Evolutionary conservation across 768 basidiomycete genomes (phyloP).

Genomic region (Mycena rebaudengoi): DNA sequence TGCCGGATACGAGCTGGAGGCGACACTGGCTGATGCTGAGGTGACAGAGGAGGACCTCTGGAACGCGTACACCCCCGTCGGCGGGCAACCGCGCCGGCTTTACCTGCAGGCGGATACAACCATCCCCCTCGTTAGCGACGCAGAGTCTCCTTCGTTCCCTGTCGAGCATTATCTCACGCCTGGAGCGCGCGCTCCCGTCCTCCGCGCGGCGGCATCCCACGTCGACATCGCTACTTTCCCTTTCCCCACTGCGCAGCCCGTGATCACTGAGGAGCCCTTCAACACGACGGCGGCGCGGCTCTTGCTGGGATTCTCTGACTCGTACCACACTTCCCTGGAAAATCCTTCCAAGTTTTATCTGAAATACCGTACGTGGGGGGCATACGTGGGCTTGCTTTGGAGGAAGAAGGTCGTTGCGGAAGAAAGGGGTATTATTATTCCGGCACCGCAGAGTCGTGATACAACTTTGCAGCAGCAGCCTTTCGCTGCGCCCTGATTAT

Average conservation of each 20-base stretch:
- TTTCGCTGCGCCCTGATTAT: too few relatives aligned
- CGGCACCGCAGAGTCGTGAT: too few relatives aligned
- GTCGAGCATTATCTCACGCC: constrained; percentile 10
- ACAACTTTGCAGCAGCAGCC: too few relatives aligned
- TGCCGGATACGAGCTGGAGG: not conserved
- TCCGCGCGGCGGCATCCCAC: not conserved
- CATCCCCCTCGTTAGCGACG: not conserved
- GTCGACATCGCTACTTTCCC: not conserved
- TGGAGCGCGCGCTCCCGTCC: not conserved
- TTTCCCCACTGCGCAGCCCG: constrained; percentile 4
- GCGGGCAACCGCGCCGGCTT: not conserved
- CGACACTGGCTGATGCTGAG: not conserved
- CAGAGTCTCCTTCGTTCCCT: not conserved
- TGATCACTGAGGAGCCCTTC: constrained; percentile 3
- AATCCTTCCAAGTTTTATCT: not conserved
- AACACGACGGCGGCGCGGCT: constrained; percentile 8
- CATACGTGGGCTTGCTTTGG: constrained; percentile 16
- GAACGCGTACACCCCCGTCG: constrained; percentile 3
- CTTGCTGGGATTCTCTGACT: constrained; percentile 3
- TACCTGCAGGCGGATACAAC: not conserved
- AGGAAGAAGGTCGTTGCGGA: constrained; percentile 17
- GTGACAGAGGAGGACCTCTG: constrained; percentile 11
- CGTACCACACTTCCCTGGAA: not conserved
- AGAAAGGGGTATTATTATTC: constrained; percentile 13
- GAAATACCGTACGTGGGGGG: not conserved